phyloP scores from a whole-genome alignment of 202 grass and related monocot genomes.

The Schoenoplectus triqueter region DNA sequence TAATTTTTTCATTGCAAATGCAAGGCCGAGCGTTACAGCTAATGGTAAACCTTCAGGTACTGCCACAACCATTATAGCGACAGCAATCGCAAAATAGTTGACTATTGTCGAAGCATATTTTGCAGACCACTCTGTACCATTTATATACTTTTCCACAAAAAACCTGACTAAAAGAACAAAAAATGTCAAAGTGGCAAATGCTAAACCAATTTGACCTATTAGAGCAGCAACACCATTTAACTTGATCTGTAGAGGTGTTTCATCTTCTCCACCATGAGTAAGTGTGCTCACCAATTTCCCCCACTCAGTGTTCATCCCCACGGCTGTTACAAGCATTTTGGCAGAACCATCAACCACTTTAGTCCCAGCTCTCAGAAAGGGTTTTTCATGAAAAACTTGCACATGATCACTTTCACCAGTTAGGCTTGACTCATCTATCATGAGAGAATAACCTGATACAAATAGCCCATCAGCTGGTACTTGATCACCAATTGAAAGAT shows the following conservation, averaged over 20 bases:
- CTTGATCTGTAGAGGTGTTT: constrained; percentile 95
- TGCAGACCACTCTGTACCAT: constrained; percentile 60
- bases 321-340: constrained; percentile 74
- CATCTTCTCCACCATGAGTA: constrained; percentile 64
- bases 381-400: constrained; percentile 59
- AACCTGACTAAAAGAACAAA: constrained; percentile 72
- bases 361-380: constrained; percentile 79
- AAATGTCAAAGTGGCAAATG: constrained; percentile 82
- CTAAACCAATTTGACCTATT: constrained; percentile 82
- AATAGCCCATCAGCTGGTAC: constrained; percentile 90
- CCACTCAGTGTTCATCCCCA: constrained; percentile 87
- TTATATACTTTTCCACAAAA: constrained; percentile 55
- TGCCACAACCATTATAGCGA: constrained; percentile 90
- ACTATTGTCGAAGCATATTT: constrained; percentile 75
- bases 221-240: constrained; percentile 87
- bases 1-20: constrained; percentile 94
- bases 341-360: constrained; percentile 83
- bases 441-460: constrained; percentile 67
- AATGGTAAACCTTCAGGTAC: constrained; percentile 90
- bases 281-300: constrained; percentile 79
- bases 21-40: constrained; percentile 91
- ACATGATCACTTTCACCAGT: constrained; percentile 85
- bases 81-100: constrained; percentile 87
- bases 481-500: constrained; percentile 79
- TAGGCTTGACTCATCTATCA: constrained; percentile 87